Evolutionary conservation across 2,329 filamentous ascomycete species (phyloP).

Genomic region (Xylariales sp.): DNA sequence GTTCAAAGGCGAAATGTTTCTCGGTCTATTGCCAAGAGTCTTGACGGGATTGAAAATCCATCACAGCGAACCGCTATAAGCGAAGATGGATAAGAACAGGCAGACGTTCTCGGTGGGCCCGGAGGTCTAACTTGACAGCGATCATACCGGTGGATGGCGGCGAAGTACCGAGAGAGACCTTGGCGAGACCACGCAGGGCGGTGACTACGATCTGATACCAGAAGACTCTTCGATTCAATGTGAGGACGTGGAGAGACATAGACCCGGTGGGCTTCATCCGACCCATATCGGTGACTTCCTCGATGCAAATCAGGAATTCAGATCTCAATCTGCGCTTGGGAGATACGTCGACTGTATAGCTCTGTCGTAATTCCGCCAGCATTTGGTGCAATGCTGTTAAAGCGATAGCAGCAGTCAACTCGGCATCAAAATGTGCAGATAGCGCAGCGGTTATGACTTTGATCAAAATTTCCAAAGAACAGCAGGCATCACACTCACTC

Average conservation of each 20-base stretch:
- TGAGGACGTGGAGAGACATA: not conserved
- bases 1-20: too few species aligned
- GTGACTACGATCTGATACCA: too few species aligned
- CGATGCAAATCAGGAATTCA: not conserved
- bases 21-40: too few species aligned
- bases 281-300: constrained; percentile 1
- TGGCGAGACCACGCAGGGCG: not conserved
- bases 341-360: not conserved
- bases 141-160: too few species aligned
- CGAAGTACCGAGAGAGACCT: too few species aligned
- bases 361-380: not conserved
- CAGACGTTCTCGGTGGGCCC: too few species aligned
- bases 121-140: too few species aligned
- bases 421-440: not conserved
- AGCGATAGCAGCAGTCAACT: not conserved
- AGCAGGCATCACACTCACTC: not conserved
- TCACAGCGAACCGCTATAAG: too few species aligned
- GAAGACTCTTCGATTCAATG: not conserved
- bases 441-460: not conserved
- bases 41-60: too few species aligned
- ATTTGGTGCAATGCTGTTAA: not conserved
- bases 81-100: too few species aligned
- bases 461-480: not conserved
- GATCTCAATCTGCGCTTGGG: not conserved
- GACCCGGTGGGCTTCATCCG: constrained; percentile 1